Base-by-base conservation (phyloP, 2,329 filamentous ascomycete genomes). In the Plenodomus tracheiphilus region DNA sequence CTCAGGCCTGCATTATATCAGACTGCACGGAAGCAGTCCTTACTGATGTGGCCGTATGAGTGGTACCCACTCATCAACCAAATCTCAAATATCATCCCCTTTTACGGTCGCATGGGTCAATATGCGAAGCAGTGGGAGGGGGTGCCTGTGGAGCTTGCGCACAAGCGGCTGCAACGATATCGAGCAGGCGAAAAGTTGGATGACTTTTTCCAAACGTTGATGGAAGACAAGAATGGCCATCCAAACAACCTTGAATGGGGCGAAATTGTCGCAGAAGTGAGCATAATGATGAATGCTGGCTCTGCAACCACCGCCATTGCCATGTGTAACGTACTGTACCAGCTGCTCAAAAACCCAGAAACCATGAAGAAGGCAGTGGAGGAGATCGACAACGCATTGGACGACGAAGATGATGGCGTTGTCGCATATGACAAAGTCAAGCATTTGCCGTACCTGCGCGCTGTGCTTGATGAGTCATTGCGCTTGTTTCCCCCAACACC, bases 181-280 rank as follows among this genome's bases (percentile, higher is more conserved):
- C 62, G 75, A 18, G 69, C 68, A 0, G 81, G 81, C 19, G 81
- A 85, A 64, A 79, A 79, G 51, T 72, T 84, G 0, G 77, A 81
- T 38, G 82, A 85, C 56, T 84, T 85, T 66, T 84, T 85, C 70
- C 72, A 78, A 43, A 74, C 75, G n/a, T 62, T 85, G 4, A 81
- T 85, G 78, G 78, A 79, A 39, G 75, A 77, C 51, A 78, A 77
- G 52, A 74, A 75, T 34, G 75, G 76, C 0, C 62, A 65, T 7
- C 63, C 74, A 1, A 72, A 78, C 44, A 75, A 75, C 32, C 75
- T 85, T 1, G 79, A 83, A 50, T 81, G n/a, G 75, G 75, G 82
- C 19, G 82, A 85, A 63, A 78, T 84, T 7, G 75, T 81, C 0
- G 80, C 81, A 11, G 81, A 85, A 57, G 71, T 81, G 19, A 73